Conservation (phyloP, 2,329 filamentous ascomycete genomes). For the Trichoderma atroviride region DNA sequence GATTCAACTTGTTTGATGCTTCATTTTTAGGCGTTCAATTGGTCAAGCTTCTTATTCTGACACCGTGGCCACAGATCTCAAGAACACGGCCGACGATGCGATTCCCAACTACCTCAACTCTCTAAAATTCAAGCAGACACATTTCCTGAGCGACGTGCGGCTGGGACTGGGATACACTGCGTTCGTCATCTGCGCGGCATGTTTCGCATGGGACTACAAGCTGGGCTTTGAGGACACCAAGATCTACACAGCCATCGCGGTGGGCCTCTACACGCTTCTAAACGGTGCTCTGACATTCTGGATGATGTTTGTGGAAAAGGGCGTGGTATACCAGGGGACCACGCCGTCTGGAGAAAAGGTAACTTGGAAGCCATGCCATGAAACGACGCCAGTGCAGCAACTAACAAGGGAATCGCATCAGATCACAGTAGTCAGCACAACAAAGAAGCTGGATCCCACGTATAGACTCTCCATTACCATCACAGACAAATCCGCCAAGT, state of each 20-base stretch:
- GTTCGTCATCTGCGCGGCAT: slow-evolving; percentile 76
- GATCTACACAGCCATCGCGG: slow-evolving; percentile 76
- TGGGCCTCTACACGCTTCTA: slow-evolving; percentile 75
- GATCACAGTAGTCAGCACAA: slow-evolving; percentile 72
- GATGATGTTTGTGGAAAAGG: slow-evolving; percentile 82
- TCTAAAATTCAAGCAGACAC: slow-evolving; percentile 80
- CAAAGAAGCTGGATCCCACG: slow-evolving; percentile 77
- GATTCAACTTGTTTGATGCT: neutral
- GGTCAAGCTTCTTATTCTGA: neutral
- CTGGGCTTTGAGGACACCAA: slow-evolving; percentile 88
- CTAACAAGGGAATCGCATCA: slow-evolving; percentile 41
- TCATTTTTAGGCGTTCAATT: neutral
- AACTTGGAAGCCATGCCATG: slow-evolving; percentile 19
- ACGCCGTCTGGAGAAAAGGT: slow-evolving; percentile 69
- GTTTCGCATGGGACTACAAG: slow-evolving; percentile 91
- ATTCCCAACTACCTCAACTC: slow-evolving; percentile 91
- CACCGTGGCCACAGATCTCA: slow-evolving; percentile 68
- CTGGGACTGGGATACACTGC: slow-evolving; percentile 81
- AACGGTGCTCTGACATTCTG: slow-evolving; percentile 81
- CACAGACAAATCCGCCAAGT: slow-evolving; percentile 43
- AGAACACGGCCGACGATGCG: slow-evolving; percentile 94
- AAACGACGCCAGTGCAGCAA: neutral
- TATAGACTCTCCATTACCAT: slow-evolving; percentile 75
- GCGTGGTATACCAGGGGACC: slow-evolving; percentile 76
- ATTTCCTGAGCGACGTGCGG: slow-evolving; percentile 79